Percentiles rank a stretch among this genome's conserved stretches.
Conservation (phyloP, 805 yeast species). For the Yueomyces sinensis region DNA sequence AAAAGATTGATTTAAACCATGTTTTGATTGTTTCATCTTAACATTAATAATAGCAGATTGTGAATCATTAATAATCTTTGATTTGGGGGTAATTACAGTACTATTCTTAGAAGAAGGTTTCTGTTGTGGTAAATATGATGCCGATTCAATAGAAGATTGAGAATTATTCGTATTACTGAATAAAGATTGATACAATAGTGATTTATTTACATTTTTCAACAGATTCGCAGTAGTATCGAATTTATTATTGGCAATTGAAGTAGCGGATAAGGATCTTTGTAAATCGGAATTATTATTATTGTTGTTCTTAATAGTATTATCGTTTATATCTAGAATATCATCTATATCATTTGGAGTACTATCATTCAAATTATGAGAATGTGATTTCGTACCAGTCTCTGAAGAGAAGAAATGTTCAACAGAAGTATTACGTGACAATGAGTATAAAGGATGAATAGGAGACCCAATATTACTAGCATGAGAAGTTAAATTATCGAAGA, state of each 20-base stretch:
- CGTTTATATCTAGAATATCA: too few species aligned
- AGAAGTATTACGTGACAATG: constrained; percentile 22
- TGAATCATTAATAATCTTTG: constrained; percentile 19
- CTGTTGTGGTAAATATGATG: constrained; percentile 2
- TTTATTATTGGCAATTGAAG: background rate
- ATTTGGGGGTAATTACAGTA: constrained; percentile 24
- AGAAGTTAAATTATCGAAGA: constrained; percentile 22
- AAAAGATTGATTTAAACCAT: constrained; percentile 1
- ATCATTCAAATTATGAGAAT: background rate
- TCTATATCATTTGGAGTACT: background rate
- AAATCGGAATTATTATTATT: background rate
- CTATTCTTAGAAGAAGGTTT: constrained; percentile 4
- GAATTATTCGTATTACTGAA: constrained; percentile 8
- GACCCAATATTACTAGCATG: constrained; percentile 4
- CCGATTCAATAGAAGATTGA: constrained; percentile 12
- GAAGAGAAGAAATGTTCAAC: constrained; percentile 42
- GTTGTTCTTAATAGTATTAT: background rate
- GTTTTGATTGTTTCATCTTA: constrained; percentile 5
- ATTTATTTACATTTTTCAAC: constrained; percentile 17
- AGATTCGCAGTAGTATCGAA: constrained; percentile 11
- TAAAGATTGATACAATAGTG: constrained; percentile 15
- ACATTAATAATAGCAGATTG: constrained; percentile 15
- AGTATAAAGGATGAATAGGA: constrained; percentile 12
- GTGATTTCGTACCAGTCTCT: constrained; percentile 11
- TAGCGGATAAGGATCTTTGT: too few species aligned